Base-by-base conservation (phyloP, 805 yeast genomes). In the Candida nonsorbophila region DNA sequence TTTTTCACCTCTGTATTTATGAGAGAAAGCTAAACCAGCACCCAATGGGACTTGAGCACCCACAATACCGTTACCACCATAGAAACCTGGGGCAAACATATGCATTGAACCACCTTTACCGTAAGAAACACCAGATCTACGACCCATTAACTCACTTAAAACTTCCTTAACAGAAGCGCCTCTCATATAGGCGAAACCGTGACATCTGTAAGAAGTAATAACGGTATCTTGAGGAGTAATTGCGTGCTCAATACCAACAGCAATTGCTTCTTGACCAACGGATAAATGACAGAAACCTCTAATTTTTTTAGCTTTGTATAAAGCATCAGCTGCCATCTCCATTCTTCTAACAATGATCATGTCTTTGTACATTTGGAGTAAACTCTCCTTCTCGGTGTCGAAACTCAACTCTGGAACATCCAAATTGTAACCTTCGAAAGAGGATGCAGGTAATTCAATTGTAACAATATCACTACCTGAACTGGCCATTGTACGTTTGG, bases 71-170 rank as follows among this genome's bases (percentile, higher is more conserved):
- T 92, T 92, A 67, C 98, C 98, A 61, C 98, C 98, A 65, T 82
- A 92, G 74, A 92, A 92, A 38, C 94, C 94, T 26, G 81, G 79
- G 27, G 94, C 84, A 61, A 80, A 92, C 88, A 92, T 84, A 71
- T 92, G 98, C 98, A 92, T 92, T 43, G 98, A 92, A 50, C 98
- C 98, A 72, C 98, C 98, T 68, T 92, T 92, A 69, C 98, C 98
- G 67, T 69, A 80, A 24, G 97, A 83, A 38, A 84, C 94, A 72
- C 98, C 97, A 34, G 81, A 68, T 70, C 95, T 80, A 69, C 82
- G 83, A 51, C 98, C 98, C 90, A 92, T 83, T 61, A 92, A 74
- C 69, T 92, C 98, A 41, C 95, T 97, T 45, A 92, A 67, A 33
- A 92, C 94, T 36, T 73, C 80, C 64, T 84, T 78, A 45, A 88